Evolutionary conservation across 208 protist species (phyloP).

Genomic region (Leishmania aethiopica): DNA sequence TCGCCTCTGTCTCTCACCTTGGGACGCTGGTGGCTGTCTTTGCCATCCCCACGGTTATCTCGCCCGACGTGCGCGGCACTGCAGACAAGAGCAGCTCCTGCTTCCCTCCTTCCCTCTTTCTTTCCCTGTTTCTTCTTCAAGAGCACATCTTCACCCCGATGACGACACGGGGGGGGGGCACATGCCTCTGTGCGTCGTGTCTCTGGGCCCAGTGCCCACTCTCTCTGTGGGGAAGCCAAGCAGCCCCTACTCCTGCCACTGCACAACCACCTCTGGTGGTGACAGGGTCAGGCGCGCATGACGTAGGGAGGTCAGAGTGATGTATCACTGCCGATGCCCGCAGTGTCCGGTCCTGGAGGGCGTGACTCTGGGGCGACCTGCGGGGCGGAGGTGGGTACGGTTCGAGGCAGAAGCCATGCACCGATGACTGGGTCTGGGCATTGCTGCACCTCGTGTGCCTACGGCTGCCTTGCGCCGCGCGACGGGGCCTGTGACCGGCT

Average conservation of each 20-base stretch:
- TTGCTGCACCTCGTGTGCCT: neutral
- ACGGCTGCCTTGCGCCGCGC: neutral
- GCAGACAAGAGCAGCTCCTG: neutral
- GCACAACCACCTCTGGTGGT: neutral
- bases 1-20: neutral
- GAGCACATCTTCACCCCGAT: neutral
- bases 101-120: neutral
- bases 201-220: neutral
- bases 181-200: neutral
- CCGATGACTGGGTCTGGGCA: neutral
- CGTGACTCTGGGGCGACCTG: neutral
- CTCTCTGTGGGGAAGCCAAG: neutral
- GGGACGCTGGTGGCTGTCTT: neutral
- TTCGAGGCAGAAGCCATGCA: neutral
- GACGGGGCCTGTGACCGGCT: neutral
- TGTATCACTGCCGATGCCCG: neutral
- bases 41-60: neutral
- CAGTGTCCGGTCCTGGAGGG: neutral
- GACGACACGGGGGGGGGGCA: neutral
- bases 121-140: neutral
- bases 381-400: neutral
- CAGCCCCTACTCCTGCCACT: neutral
- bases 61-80: neutral
- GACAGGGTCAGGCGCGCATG: neutral
- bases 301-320: no score